Evolutionary conservation across 352 stramenopile species (phyloP).

Genomic region (Globisporangium canariense): DNA sequence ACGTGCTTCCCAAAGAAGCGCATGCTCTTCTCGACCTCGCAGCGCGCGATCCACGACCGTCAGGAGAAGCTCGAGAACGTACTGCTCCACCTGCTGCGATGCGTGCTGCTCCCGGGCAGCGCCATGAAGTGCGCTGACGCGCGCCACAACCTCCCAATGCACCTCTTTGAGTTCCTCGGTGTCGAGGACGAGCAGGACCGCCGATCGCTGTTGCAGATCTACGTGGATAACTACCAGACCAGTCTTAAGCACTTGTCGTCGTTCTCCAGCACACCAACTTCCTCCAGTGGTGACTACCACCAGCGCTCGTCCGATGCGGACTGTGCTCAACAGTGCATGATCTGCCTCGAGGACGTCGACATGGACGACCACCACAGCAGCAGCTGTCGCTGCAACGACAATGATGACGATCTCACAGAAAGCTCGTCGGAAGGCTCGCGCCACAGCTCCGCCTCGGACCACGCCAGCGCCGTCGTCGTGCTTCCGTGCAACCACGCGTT

Average conservation of each 20-base stretch:
- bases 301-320: background rate
- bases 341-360: conserved; percentile 19
- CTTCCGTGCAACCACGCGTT: conserved; percentile 68
- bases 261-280: conserved; percentile 10
- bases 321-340: conserved; percentile 14
- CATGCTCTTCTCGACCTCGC: conserved; percentile 31
- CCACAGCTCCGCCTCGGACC: background rate
- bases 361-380: conserved; percentile 10
- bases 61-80: conserved; percentile 61
- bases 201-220: conserved; percentile 66
- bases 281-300: conserved; percentile 14
- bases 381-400: background rate
- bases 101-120: conserved; percentile 56
- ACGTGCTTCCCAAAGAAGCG: conserved; percentile 64
- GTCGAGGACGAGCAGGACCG: conserved; percentile 46
- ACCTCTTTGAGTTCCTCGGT: conserved; percentile 59
- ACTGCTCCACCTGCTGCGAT: conserved; percentile 60
- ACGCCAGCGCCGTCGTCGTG: conserved; percentile 17
- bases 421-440: conserved; percentile 1
- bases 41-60: conserved; percentile 32
- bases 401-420: background rate
- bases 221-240: conserved; percentile 54
- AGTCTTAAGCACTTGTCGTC: conserved; percentile 29
- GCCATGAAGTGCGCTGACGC: conserved; percentile 66
- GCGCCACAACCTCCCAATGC: conserved; percentile 39